Base-by-base conservation (phyloP, 2,329 filamentous ascomycete species). In the Aspergillus melleus region DNA sequence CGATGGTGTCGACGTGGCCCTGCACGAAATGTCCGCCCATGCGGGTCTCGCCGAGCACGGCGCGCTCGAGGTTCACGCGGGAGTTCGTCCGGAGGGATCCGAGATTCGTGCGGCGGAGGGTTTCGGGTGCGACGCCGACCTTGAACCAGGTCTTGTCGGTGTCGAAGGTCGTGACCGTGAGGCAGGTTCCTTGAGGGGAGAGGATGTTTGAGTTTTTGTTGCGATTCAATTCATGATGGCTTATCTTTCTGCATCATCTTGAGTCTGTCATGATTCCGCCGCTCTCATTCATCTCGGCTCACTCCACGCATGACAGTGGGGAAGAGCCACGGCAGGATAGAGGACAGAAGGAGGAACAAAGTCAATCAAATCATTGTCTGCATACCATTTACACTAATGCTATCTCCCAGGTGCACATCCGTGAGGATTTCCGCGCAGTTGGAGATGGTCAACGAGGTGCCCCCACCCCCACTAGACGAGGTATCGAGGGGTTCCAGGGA, bases 21-120 rank as follows among this genome's bases (percentile, higher is more conserved):
- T 99, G 96, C 32, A 98, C 94, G 71, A 98, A 96, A 79, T 99
- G 95, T 0, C 95, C 95, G 51, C 96, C 95, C 92, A 99, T 98
- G 57, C 95, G 91, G 50, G 94, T 97, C 70, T 90, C 86, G 4
- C 92, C 92, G 19, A 90, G 89, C 56, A 99, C 93, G 3, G 95
- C 94, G 16, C 95, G 88, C 82, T 99, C 95, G 55, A 99, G 88
- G 77, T 99, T 99, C 66, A 98, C 93, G 22, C 80, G 81, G 61
- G 88, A 90, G 47, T 82, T 82, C 61, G 86, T 74, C 52, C 79
- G 77, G 55, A 99, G 83, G 20, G 81, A 81, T 63, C 93, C 94
- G n/a, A 99, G 87, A 79, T 98, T 96, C 61, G 96, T 99, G 59
- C 96, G 87, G 60, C 95, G 92, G 58, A 99, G 87, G 16, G 95